A percentile compares a stretch with the other conserved stretches of the same genome.
phyloP scores from a whole-genome alignment of 2,329 filamentous ascomycete genomes.

The Dryadomyces quercus-mongolicae region DNA sequence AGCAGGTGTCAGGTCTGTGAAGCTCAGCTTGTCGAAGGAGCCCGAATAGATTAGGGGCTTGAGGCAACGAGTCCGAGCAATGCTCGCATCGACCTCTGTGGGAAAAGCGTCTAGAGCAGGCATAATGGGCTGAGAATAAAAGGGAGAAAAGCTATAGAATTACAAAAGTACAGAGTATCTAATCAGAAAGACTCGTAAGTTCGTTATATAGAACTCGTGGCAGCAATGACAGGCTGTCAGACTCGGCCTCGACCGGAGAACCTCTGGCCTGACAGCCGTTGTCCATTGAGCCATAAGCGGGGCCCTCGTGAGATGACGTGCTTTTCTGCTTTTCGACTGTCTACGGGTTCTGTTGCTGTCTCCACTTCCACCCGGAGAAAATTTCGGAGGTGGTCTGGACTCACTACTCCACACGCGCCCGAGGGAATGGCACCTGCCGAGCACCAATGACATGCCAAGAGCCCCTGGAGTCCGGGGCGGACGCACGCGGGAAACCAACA shows the following conservation, averaged over 20 bases:
- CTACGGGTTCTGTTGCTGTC: no score
- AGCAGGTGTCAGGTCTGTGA: slow-evolving; percentile 46
- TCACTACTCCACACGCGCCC: neutral
- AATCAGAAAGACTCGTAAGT: no score
- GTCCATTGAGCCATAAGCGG: neutral
- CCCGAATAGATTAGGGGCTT: slow-evolving; percentile 22
- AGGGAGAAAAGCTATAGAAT: neutral
- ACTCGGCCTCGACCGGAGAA: no score
- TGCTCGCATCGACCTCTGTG: neutral
- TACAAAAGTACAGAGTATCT: no score
- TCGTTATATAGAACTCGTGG: neutral
- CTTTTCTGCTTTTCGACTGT: neutral
- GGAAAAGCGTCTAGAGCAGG: neutral
- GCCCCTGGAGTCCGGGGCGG: neutral
- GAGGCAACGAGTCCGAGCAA: slow-evolving; percentile 1
- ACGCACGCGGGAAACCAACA: neutral
- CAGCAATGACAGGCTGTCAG: no score
- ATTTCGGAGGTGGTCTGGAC: slow-evolving; percentile 35
- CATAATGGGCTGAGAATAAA: neutral
- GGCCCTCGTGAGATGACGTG: neutral
- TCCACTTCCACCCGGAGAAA: slow-evolving; percentile 32
- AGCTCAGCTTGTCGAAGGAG: slow-evolving; percentile 35
- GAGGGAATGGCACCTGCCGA: neutral
- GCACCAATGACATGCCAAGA: neutral
- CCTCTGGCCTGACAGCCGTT: no score